These are phyloP conservation scores for Alternaria sp. DNA, from an alignment of 2,329 filamentous ascomycete species.

Conservation along the genomic window DNA sequence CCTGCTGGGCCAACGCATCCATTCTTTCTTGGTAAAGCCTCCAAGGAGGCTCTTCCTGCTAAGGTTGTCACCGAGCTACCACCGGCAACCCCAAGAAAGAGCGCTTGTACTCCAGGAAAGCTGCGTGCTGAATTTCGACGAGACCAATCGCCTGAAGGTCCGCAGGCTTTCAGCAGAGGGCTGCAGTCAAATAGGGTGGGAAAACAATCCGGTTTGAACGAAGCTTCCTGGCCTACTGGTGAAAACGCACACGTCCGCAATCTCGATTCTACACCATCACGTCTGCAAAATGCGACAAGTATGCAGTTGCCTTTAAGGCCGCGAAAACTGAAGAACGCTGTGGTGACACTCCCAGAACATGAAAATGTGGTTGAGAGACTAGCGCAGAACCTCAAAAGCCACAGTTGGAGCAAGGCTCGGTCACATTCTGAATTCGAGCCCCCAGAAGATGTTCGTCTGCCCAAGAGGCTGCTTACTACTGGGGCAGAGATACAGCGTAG, in stretches of 20 bases:
- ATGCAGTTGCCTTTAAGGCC: constrained; percentile 18
- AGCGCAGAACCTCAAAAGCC: constrained; percentile 27
- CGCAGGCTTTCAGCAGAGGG: constrained; percentile 32
- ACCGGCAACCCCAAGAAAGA: constrained; percentile 37
- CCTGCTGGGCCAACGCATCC: constrained; percentile 64
- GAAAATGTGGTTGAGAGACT: constrained; percentile 41
- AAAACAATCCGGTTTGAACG: constrained; percentile 71
- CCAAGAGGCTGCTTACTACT: constrained; percentile 48
- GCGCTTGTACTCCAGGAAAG: constrained; percentile 59
- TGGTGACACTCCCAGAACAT: constrained; percentile 28
- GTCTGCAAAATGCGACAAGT: not conserved
- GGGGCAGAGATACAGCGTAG: constrained; percentile 52
- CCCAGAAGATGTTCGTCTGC: constrained; percentile 42
- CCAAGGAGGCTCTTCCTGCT: constrained; percentile 31
- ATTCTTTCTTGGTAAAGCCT: constrained; percentile 71
- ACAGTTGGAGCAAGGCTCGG: not conserved
- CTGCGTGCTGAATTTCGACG: constrained; percentile 47
- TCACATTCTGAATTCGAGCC: constrained; percentile 23
- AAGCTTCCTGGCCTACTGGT: constrained; percentile 76
- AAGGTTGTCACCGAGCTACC: constrained; percentile 20
- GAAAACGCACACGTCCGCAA: constrained; percentile 60
- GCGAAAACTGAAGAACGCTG: constrained; percentile 54
- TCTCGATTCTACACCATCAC: constrained; percentile 10
- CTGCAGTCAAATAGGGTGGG: constrained; percentile 44
- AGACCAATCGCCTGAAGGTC: constrained; percentile 25